Base-by-base conservation (phyloP, 2,329 filamentous ascomycete species). In the Didymella sp. region DNA sequence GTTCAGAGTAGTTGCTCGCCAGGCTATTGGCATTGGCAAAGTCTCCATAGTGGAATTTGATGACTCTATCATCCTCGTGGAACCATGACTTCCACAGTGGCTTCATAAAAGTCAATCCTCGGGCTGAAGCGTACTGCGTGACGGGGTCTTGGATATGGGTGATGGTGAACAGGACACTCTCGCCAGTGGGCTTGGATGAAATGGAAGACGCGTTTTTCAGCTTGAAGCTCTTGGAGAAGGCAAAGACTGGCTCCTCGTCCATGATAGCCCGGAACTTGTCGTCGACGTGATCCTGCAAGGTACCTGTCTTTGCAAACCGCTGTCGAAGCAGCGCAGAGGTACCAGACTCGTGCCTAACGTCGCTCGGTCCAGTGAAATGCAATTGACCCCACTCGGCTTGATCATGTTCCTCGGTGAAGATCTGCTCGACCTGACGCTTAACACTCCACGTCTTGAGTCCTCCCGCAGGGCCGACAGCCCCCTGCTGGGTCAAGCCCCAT, bases 311-410 rank as follows among this genome's bases (percentile, higher is more conserved):
- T 0, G 91, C 85, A 74, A 96, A 96, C 1, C 82, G 80, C 61
- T 86, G 85, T 49, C 91, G 85, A 21, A 95, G 78, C 8, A 81
- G 60, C 2, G 80, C 82, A 6, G 91, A 89, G 19, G 86, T 87
- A 27, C 90, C 91, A 60, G 85, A 85, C 76, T 94, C 87, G 70
- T 93, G 88, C 24, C 84, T 80, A 17, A 85, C 85, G 69, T 88
- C 83, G 40, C 81, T 78, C 21, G 91, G 90, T 1, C 82, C 91
- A 21, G 89, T 89, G 71, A 96, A 91, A 74, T 91, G 85, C 55
- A 96, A 75, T 25, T 87, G 89, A 4, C 92, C 92, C 92, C 92
- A 96, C 83, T 96, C 91, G 1, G 89, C 85, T 40, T 88, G 88
- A 67, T 96, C 92, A 40, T 77, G 77, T 52, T 83, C 69, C 74